These are phyloP conservation scores for Myriosclerotinia duriaeana DNA, from an alignment of 2,329 filamentous ascomycete species.

Conservation along the genomic window DNA sequence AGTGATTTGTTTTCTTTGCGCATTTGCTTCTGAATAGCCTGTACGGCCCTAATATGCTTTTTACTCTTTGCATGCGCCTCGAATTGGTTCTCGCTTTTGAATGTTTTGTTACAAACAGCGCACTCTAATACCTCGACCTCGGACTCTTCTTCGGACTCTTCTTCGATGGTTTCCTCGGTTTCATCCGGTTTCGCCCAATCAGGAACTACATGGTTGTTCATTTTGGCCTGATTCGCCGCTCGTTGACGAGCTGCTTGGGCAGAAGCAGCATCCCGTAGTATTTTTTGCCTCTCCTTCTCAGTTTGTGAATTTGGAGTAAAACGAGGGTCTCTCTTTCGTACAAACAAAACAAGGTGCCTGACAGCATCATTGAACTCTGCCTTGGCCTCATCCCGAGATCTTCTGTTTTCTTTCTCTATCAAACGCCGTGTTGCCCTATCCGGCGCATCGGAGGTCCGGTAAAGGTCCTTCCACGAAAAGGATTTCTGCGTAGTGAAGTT, in stretches of 20 bases:
- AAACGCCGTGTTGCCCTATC: conserved; percentile 77
- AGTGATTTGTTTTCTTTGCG: conserved; percentile 70
- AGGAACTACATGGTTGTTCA: conserved; percentile 63
- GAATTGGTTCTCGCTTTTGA: conserved; percentile 90
- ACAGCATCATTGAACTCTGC: conserved; percentile 93
- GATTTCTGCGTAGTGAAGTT: conserved; percentile 81
- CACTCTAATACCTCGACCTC: conserved; percentile 67
- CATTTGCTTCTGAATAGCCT: conserved; percentile 80
- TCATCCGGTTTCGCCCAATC: conserved; percentile 71
- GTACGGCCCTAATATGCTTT: conserved; percentile 86
- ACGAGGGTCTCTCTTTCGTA: conserved; percentile 86
- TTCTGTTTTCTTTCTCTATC: conserved; percentile 96
- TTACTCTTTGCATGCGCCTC: conserved; percentile 94
- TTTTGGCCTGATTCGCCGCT: conserved; percentile 75
- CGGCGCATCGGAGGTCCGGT: conserved; percentile 79
- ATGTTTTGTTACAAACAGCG: conserved; percentile 72
- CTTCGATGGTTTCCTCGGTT: conserved; percentile 56
- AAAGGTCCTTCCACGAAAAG: conserved; percentile 87
- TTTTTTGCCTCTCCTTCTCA: conserved; percentile 76
- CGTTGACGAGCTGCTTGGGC: conserved; percentile 82
- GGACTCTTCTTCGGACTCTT: conserved; percentile 51
- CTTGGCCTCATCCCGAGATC: conserved; percentile 75
- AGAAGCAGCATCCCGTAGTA: conserved; percentile 72
- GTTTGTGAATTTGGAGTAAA: conserved; percentile 75
- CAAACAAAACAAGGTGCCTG: conserved; percentile 79